Percentiles rank a stretch among this genome's conserved stretches.
phyloP scores from a whole-genome alignment of 306 rosid species.

The Leucaena leucocephala region DNA sequence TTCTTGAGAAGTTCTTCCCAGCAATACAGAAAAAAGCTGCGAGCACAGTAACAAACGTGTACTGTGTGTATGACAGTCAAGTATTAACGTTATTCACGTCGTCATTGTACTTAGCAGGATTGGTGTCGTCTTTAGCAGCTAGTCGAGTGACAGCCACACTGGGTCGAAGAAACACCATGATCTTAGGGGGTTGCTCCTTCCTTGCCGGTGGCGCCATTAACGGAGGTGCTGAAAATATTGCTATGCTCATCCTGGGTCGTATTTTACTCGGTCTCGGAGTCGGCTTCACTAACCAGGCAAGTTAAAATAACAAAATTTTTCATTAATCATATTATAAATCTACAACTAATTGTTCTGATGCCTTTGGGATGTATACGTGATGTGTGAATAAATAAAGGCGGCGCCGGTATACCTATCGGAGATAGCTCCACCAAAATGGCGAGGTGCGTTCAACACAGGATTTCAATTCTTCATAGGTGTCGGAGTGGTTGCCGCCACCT shows the following conservation, averaged over 20 bases:
- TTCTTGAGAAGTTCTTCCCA: slow-evolving; percentile 67
- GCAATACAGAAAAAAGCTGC: slow-evolving; percentile 46
- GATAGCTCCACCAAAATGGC: slow-evolving; percentile 75
- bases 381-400: slow-evolving; percentile 45
- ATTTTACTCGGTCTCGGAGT: slow-evolving; percentile 71
- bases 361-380: background rate
- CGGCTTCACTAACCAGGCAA: slow-evolving; percentile 76
- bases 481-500: slow-evolving; percentile 55
- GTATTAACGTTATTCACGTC: slow-evolving; percentile 69
- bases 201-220: slow-evolving; percentile 61
- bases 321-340: background rate
- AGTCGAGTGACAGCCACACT: slow-evolving; percentile 46
- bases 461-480: slow-evolving; percentile 64
- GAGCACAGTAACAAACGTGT: slow-evolving; percentile 45
- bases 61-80: slow-evolving; percentile 70
- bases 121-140: slow-evolving; percentile 56
- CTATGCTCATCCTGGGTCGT: slow-evolving; percentile 79
- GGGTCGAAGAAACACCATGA: slow-evolving; percentile 59
- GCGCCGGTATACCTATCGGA: slow-evolving; percentile 75
- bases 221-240: slow-evolving; percentile 62
- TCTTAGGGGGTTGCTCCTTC: slow-evolving; percentile 64
- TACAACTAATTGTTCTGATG: background rate
- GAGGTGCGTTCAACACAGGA: slow-evolving; percentile 78
- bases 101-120: slow-evolving; percentile 67
- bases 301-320: background rate